These are phyloP conservation scores for Candida dajiaensis DNA, from an alignment of 805 yeast genomes.

Conservation along the genomic window DNA sequence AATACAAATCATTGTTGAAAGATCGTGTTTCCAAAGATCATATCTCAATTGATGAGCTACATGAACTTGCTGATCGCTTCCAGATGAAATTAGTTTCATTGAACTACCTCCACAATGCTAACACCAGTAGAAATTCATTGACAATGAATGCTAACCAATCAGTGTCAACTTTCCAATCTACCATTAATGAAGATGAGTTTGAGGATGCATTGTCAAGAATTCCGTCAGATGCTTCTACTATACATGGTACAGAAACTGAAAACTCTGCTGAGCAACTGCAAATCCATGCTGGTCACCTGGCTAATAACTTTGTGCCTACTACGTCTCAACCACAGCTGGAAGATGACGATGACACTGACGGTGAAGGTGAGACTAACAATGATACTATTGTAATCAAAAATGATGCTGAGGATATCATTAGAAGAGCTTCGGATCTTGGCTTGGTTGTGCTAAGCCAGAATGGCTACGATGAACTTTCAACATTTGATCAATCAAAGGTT, in stretches of 20 bases:
- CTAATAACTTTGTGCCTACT: conserved; percentile 12
- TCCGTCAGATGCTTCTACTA: conserved; percentile 21
- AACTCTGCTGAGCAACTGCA: conserved; percentile 16
- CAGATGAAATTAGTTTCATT: conserved; percentile 31
- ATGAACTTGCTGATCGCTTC: conserved; percentile 28
- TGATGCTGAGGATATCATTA: conserved; percentile 1
- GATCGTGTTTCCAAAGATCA: conserved; percentile 20
- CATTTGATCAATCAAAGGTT: conserved; percentile 1
- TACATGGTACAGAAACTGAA: conserved; percentile 11
- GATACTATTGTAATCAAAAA: conserved; percentile 11
- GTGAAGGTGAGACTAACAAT: conserved; percentile 12
- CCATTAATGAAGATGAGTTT: conserved; percentile 24
- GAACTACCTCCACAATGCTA: neutral
- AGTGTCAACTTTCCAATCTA: conserved; percentile 18
- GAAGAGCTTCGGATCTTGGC: conserved; percentile 16
- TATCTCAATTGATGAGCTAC: conserved; percentile 26
- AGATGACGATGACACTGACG: conserved; percentile 6
- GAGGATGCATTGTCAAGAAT: conserved; percentile 26
- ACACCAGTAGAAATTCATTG: conserved; percentile 4
- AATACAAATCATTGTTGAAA: conserved; percentile 32
- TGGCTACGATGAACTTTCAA: conserved; percentile 15
- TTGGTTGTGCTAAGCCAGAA: conserved; percentile 23
- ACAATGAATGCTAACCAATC: conserved; percentile 15
- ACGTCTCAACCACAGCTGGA: conserved; percentile 1
- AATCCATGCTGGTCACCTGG: conserved; percentile 14